Conservation (phyloP, 495 filamentous ascomycete genomes). For the Penicillium taxi region DNA sequence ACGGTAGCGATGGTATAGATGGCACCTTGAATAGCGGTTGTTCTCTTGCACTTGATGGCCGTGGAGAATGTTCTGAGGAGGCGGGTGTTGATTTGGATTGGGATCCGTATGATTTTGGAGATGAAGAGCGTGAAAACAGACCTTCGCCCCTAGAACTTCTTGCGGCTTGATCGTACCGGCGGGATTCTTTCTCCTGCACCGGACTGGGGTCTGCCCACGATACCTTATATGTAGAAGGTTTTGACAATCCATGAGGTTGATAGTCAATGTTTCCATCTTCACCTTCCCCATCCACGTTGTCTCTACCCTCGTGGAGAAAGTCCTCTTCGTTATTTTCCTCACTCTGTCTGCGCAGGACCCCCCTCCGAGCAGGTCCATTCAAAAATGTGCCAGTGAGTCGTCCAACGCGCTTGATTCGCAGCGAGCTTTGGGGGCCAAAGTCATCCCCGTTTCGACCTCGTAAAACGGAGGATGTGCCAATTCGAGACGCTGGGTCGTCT, state of each 20-base stretch:
- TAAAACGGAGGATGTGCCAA: conserved; percentile 44
- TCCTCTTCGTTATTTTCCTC: conserved; percentile 54
- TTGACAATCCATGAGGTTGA: conserved; percentile 22
- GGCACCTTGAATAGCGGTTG: conserved; percentile 63
- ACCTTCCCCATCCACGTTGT: conserved; percentile 18
- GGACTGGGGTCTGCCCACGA: conserved; percentile 42
- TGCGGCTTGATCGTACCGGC: conserved; percentile 18
- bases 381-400: conserved; percentile 65
- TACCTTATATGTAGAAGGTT: conserved; percentile 35
- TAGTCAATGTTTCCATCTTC: conserved; percentile 24
- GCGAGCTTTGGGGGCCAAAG: conserved; percentile 53
- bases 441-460: conserved; percentile 46
- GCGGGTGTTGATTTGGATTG: conserved; percentile 37
- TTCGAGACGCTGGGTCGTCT: conserved; percentile 38
- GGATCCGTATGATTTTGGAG: conserved; percentile 34
- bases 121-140: conserved; percentile 32
- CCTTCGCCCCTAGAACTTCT: conserved; percentile 19
- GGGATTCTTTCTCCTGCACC: conserved; percentile 19
- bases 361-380: conserved; percentile 65
- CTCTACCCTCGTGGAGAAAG: conserved; percentile 24
- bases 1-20: conserved; percentile 50
- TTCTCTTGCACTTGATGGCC: conserved; percentile 27
- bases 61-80: conserved; percentile 34
- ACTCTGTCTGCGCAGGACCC: conserved; percentile 59
- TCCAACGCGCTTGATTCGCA: conserved; percentile 65